Conservation (phyloP, 2,329 filamentous ascomycete species). For the Phoma sp. region DNA sequence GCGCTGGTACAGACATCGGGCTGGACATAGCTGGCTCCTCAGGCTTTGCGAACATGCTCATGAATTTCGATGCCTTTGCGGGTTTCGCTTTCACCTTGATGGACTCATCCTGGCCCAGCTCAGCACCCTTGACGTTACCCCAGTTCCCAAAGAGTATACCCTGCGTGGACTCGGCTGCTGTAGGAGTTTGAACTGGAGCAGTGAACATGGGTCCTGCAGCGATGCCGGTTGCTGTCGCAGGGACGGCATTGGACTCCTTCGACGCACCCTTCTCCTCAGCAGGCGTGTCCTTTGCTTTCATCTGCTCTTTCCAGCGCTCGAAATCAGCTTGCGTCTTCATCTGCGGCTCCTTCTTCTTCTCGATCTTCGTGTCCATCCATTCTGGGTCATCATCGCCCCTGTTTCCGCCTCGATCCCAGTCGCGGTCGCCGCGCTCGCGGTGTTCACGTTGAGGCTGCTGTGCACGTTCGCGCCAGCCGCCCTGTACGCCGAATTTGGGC, state of each 20-base stretch:
- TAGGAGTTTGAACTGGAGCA: conserved; percentile 56
- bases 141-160: conserved; percentile 78
- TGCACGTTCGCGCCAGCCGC: conserved; percentile 64
- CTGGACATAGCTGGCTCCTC: conserved; percentile 38
- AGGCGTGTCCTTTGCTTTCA: conserved; percentile 69
- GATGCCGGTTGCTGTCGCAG: conserved; percentile 25
- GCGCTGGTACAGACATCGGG: conserved; percentile 21
- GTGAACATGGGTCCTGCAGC: conserved; percentile 50
- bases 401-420: conserved; percentile 60
- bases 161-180: conserved; percentile 67
- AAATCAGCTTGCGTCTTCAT: conserved; percentile 88
- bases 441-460: conserved; percentile 28
- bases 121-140: conserved; percentile 57
- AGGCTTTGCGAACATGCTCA: conserved; percentile 67
- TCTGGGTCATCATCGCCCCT: conserved; percentile 75
- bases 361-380: conserved; percentile 76
- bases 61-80: conserved; percentile 81
- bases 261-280: conserved; percentile 56
- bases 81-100: conserved; percentile 56
- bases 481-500: conserved; percentile 45
- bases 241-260: conserved; percentile 29
- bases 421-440: conserved; percentile 56
- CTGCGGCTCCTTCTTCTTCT: conserved; percentile 72
- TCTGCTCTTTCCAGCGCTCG: conserved; percentile 89
- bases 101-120: conserved; percentile 35